Evolutionary conservation across 1,284 basidiomycete genomes (phyloP).

Genomic region (Inonotus obliquus): DNA sequence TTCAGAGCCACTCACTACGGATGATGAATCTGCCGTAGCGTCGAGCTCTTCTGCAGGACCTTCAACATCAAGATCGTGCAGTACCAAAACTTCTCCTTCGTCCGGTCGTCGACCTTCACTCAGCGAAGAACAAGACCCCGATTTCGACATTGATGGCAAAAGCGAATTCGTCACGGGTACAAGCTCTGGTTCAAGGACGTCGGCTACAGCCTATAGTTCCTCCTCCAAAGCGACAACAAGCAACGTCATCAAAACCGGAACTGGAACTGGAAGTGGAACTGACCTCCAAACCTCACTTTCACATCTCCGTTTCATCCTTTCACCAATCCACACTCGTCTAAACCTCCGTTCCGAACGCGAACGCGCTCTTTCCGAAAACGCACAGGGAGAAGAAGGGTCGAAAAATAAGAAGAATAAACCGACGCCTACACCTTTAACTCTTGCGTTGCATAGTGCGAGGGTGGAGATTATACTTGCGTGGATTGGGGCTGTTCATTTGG

Average conservation of each 20-base stretch:
- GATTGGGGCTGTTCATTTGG: constrained; percentile 71
- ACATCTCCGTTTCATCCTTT: constrained; percentile 60
- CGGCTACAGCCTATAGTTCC: no score
- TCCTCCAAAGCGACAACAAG: constrained; percentile 18
- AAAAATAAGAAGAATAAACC: constrained; percentile 40
- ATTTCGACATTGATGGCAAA: constrained; percentile 25
- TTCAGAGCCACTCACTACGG: constrained; percentile 9
- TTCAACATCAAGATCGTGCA: constrained; percentile 6
- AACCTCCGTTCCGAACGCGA: no score
- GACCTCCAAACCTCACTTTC: constrained; percentile 49
- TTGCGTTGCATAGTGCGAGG: constrained; percentile 76
- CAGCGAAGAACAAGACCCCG: constrained; percentile 5
- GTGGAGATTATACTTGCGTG: constrained; percentile 80
- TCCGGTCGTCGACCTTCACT: constrained; percentile 14
- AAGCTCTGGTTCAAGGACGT: no score
- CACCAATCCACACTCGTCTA: constrained; percentile 58
- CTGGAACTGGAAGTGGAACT: constrained; percentile 28
- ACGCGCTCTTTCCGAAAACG: constrained; percentile 40
- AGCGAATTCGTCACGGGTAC: constrained; percentile 9
- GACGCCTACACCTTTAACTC: constrained; percentile 59
- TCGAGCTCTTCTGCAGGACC: constrained; percentile 15
- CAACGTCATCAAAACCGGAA: background rate
- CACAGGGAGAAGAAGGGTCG: constrained; percentile 33
- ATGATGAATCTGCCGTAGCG: constrained; percentile 2
- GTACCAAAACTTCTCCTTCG: constrained; percentile 1